Evolutionary conservation across 345 rosid genomes (phyloP), one percentile per base, ranked within the genome.

Genomic region (Populus tremula): DNA sequence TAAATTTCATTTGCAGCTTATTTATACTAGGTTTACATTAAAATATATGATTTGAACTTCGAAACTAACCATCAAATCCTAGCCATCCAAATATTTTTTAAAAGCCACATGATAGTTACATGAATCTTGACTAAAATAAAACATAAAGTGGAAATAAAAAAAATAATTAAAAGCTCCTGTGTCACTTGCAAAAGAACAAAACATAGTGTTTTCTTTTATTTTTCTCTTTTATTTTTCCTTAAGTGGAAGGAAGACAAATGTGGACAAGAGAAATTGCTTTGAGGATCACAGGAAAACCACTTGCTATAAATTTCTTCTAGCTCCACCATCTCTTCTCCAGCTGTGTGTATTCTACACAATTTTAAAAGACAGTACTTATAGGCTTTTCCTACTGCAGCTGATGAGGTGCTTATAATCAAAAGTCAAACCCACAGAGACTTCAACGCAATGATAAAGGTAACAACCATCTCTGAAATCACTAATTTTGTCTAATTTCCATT

Each of bases 371-470:
- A 49, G 20, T 77, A 36, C 29, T 66, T 23, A 75, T 74, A 69
- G 49, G 65, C 61, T 31, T 79, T 70, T 80, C 84, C 70, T 62
- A 50, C 35, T 87, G 92, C 89, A 96, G 98, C 83, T 81, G 90
- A 81, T 77, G 99, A 96, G 83, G 93, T 96, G n/a, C 97, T 93
- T 75, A 86, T 93, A 81, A 96, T 96, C 75, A 93, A 96, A 87
- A 93, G 98, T 87, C 83, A 92, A 79, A 89, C 92, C 69, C 99
- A 96, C 82, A 85, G 89, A 84, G 94, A 93, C 81, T 93, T 96
- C 85, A 93, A 93, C 67, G 87, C 80, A 39, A 91, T 96, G 99
- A 96, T 96, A 82, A 93, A 96, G 94, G 99, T 96, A 62, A 85
- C 71, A 62, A 49, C 77, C 47, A 50, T 20, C 25, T 76, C 36